These are phyloP conservation scores for Malassezia restricta DNA, from an alignment of 1,284 basidiomycete species.

Conservation along the genomic window DNA sequence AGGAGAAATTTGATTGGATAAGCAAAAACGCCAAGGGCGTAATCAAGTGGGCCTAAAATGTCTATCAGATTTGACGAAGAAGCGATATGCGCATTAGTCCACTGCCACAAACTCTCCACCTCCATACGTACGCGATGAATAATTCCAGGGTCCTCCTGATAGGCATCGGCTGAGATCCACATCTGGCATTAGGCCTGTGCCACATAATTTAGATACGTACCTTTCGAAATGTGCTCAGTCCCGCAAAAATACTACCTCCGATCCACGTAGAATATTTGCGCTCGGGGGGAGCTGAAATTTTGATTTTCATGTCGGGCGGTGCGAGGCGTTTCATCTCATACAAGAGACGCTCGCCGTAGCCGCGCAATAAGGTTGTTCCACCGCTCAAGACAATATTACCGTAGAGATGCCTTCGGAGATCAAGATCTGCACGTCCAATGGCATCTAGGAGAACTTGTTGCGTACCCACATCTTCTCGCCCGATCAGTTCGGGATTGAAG, in stretches of 20 bases:
- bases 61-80: too few species aligned
- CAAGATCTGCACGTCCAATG: slow-evolving; percentile 55
- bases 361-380: slow-evolving; percentile 61
- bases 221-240: slow-evolving; percentile 94
- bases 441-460: slow-evolving; percentile 62
- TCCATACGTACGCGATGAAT: slow-evolving; percentile 59
- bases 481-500: slow-evolving; percentile 93
- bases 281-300: slow-evolving; percentile 98
- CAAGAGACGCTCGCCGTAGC: slow-evolving; percentile 82
- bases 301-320: slow-evolving; percentile 95
- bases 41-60: too few species aligned
- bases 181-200: slow-evolving; percentile 15
- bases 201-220: slow-evolving; percentile 47
- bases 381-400: slow-evolving; percentile 94
- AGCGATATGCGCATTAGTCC: too few species aligned
- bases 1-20: too few species aligned
- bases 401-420: slow-evolving; percentile 86
- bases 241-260: slow-evolving; percentile 69
- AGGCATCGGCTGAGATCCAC: slow-evolving; percentile 87
- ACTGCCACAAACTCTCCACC: too few species aligned
- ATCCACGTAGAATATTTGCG: slow-evolving; percentile 99
- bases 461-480: slow-evolving; percentile 89
- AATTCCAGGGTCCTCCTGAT: slow-evolving; percentile 95
- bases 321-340: slow-evolving; percentile 92
- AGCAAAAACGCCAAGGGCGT: too few species aligned